These are phyloP conservation scores for Arthroderma uncinatum DNA, from an alignment of 2,329 filamentous ascomycete genomes.

Conservation along the genomic window DNA sequence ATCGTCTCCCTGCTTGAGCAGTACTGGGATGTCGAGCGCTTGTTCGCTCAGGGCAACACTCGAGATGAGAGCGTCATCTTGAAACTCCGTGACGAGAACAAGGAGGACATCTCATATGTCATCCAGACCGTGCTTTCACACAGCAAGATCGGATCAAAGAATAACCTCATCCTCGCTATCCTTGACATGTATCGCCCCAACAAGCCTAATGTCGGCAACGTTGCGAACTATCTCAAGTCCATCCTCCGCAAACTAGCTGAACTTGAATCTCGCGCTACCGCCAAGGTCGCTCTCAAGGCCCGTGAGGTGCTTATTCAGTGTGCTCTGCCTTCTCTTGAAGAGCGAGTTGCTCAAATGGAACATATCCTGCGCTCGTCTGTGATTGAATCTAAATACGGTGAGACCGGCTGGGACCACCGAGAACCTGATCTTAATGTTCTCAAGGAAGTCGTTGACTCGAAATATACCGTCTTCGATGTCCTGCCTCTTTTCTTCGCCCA, in stretches of 20 bases:
- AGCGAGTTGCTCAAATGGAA: slow-evolving; percentile 93
- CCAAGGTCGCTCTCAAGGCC: slow-evolving; percentile 94
- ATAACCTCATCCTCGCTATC: slow-evolving; percentile 81
- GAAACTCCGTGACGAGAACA: slow-evolving; percentile 89
- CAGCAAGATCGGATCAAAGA: slow-evolving; percentile 85
- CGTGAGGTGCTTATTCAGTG: slow-evolving; percentile 96
- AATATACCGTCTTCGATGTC: slow-evolving; percentile 97
- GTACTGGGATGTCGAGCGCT: slow-evolving; percentile 72
- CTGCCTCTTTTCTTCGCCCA: slow-evolving; percentile 91
- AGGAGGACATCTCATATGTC: slow-evolving; percentile 76
- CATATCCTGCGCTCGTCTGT: slow-evolving; percentile 94
- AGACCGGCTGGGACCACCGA: slow-evolving; percentile 92
- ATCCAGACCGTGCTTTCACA: slow-evolving; percentile 87
- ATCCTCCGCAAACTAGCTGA: slow-evolving; percentile 79
- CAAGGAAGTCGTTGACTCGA: slow-evolving; percentile 96
- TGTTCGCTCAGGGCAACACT: slow-evolving; percentile 73
- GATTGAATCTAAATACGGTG: slow-evolving; percentile 91
- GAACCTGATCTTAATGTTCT: slow-evolving; percentile 82
- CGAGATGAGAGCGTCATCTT: slow-evolving; percentile 92
- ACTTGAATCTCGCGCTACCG: slow-evolving; percentile 71
- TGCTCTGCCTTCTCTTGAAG: slow-evolving; percentile 87
- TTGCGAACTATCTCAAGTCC: slow-evolving; percentile 75
- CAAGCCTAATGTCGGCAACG: slow-evolving; percentile 77
- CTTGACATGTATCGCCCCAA: slow-evolving; percentile 92
- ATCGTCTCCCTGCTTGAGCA: slow-evolving; percentile 68